phyloP scores from a whole-genome alignment of 78 protist genomes.

The Dictyostelium purpureum region DNA sequence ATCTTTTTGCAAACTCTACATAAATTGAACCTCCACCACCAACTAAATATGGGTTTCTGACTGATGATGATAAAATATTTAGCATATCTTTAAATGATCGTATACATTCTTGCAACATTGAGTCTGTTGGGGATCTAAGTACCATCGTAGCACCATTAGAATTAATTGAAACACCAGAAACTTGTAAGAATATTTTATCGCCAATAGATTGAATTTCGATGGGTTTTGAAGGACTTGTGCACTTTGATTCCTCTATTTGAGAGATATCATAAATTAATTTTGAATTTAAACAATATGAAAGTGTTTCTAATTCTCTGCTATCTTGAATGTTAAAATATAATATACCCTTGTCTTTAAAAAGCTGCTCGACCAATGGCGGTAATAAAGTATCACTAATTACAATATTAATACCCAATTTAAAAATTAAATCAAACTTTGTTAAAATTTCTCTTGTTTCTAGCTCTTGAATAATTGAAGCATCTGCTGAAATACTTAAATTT shows the following conservation, averaged over 20 bases:
- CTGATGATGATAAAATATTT: conserved; percentile 8
- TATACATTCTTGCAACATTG: conserved; percentile 45
- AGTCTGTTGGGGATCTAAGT: conserved; percentile 64
- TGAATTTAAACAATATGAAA: not conserved
- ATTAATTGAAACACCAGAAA: not conserved
- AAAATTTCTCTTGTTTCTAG: not conserved
- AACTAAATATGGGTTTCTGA: conserved; percentile 46
- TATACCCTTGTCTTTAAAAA: conserved; percentile 23
- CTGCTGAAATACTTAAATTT: no score
- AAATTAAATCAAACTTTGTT: not conserved
- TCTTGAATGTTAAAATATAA: conserved; percentile 34
- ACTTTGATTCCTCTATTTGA: not conserved
- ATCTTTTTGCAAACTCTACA: conserved; percentile 15
- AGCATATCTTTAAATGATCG: conserved; percentile 71
- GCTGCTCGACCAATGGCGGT: not conserved
- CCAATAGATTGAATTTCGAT: conserved; percentile 3
- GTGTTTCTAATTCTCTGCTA: conserved; percentile 29
- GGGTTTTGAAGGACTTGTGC: not conserved
- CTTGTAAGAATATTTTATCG: conserved; percentile 12
- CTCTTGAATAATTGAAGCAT: no score
- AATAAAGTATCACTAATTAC: conserved; percentile 41
- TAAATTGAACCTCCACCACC: conserved; percentile 74
- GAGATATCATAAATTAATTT: conserved; percentile 18
- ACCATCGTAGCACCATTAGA: conserved; percentile 51
- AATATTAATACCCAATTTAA: not conserved